phyloP scores from a whole-genome alignment of 495 filamentous ascomycete species.

The Neurospora sp. region DNA sequence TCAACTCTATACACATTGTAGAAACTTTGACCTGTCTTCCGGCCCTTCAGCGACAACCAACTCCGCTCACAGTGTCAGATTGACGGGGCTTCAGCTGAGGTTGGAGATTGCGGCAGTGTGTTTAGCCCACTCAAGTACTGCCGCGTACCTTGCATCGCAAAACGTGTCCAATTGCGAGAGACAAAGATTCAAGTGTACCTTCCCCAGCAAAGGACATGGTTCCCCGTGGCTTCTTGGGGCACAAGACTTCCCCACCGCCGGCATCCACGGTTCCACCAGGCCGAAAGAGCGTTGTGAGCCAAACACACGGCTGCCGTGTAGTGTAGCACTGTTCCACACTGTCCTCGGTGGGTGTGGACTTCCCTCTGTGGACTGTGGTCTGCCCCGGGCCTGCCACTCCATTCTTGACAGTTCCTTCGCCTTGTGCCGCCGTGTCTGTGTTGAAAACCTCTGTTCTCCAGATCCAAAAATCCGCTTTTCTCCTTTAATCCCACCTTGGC shows the following conservation, averaged over 20 bases:
- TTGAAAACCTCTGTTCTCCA: slow-evolving; percentile 19
- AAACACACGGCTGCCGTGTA: background rate
- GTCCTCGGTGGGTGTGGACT: background rate
- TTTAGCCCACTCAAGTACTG: slow-evolving; percentile 2
- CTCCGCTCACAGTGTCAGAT: background rate
- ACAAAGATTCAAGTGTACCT: background rate
- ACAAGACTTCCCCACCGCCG: background rate
- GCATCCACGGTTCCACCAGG: background rate
- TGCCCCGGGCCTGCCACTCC: background rate
- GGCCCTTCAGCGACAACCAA: background rate
- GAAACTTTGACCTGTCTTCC: background rate
- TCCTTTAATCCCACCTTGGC: slow-evolving; percentile 7
- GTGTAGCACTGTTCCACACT: background rate
- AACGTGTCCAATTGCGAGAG: background rate
- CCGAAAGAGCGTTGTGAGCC: background rate
- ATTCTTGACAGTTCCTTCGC: background rate
- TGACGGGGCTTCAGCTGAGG: background rate
- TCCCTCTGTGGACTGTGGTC: background rate
- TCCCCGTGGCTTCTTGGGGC: background rate
- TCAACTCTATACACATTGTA: background rate
- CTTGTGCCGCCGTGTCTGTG: background rate
- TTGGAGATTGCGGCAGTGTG: background rate
- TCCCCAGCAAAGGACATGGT: background rate
- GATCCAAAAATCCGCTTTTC: slow-evolving; percentile 24
- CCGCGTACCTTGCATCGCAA: slow-evolving; percentile 5